Base-by-base conservation (phyloP, 495 filamentous ascomycete species). In the Trichoderma asperelloides region DNA sequence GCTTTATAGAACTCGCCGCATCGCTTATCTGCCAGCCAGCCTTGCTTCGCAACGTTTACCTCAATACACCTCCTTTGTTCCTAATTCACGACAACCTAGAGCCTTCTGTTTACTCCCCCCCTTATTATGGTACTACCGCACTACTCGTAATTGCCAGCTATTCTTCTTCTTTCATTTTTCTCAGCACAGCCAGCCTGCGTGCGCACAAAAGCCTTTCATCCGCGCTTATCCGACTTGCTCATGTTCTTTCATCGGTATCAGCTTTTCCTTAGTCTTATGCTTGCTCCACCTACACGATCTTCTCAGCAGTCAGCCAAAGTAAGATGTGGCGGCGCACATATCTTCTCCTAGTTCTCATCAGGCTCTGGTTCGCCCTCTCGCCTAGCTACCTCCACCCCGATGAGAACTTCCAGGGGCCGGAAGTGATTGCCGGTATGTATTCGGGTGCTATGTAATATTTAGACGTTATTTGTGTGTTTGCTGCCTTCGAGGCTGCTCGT, bases 381-480 rank as follows among this genome's bases (percentile, higher is more conserved):
- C 91, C 95, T 60, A 97, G 94, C 80, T 98, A 98, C 77, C 86
- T 98, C 39, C 95, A 98, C 77, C 95, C 95, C 3, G 95, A 98
- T 78, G 95, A 98, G 82, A 92, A 97, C 78, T 98, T 98, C 74
- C 95, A 98, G 74, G 95, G 95, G 23, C 95, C 94, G 12, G 95
- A 98, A 80, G 89, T 98, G 65, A 94, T 97, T 72, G 93, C 93
- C 68, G 93, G 94, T 97, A 87, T 74, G 90, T 68, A 51, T 62
- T 33, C 55, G 11, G 57, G 40, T 41, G 2, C 41, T 7, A 49
- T 40, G 39, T 41, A 45, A 41, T 11, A 55, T 30, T 16, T 57
- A 15, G 21, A 12, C 13, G 12, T 47, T 15, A 39, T 57, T 57
- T 33, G 15, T 23, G n/a, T 9, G 9, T 13, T 30, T 27, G 5